These are phyloP conservation scores for Galerina marginata DNA, from an alignment of 768 basidiomycete species.

Conservation along the genomic window DNA sequence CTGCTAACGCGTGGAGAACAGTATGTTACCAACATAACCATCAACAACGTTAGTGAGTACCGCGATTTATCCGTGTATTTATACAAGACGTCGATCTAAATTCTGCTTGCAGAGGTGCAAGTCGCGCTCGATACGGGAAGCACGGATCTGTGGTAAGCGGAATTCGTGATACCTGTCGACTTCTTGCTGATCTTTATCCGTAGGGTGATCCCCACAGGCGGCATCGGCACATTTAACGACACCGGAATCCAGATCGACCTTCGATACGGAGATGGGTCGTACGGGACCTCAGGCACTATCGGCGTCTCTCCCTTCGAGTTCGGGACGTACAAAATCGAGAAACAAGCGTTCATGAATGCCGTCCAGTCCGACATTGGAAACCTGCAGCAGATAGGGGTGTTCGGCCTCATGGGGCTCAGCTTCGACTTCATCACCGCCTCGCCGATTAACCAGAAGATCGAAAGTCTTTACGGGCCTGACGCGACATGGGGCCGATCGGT, in stretches of 20 bases:
- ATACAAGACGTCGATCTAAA: not conserved
- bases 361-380: constrained; percentile 16
- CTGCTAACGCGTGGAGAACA: constrained; percentile 5
- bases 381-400: constrained; percentile 29
- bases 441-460: constrained; percentile 32
- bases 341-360: constrained; percentile 40
- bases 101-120: constrained; percentile 25
- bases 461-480: constrained; percentile 26
- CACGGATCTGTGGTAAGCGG: constrained; percentile 40
- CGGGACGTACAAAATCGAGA: constrained; percentile 32
- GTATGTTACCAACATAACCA: constrained; percentile 38
- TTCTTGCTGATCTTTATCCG: not conserved
- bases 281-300: constrained; percentile 40
- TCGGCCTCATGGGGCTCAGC: constrained; percentile 41
- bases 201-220: constrained; percentile 40
- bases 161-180: not conserved
- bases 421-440: constrained; percentile 36
- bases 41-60: constrained; percentile 26
- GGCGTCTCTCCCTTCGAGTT: constrained; percentile 37
- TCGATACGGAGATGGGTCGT: constrained; percentile 41
- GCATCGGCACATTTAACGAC: constrained; percentile 39
- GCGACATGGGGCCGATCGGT: constrained; percentile 41
- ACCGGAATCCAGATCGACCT: constrained; percentile 33
- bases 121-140: constrained; percentile 45
- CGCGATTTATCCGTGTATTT: not conserved